Evolutionary conservation across 768 basidiomycete species (phyloP), one percentile per base, ranked within the genome.

Genomic region (Boletellus ananiceps): DNA sequence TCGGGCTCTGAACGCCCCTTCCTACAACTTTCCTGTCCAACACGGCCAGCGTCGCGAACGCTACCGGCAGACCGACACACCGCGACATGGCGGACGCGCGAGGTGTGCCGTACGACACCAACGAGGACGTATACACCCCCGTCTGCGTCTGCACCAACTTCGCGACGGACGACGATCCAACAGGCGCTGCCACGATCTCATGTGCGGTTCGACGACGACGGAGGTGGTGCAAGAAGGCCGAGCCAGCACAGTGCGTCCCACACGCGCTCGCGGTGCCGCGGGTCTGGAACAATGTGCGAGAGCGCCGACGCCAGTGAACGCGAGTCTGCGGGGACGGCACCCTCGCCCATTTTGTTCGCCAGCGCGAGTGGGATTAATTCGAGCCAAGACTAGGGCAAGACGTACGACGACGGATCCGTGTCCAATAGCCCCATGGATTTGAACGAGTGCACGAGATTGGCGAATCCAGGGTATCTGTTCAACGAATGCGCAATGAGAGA

Each of bases 21-120:
- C 55, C 45, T 67, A 65, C 69, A 2, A 61, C 57, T 47, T 71
- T 68, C 1, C 86, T 88, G 61, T 90, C 85, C 34, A 88, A 66
- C 5, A 93, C 74, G 31, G 74, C 72, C 57, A 87, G 63, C 2
- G 91, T 82, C 1, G 91, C 91, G 59, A 93, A 80, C 1, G 88
- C 93, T 7, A 94, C 81, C 0, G 93, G 93, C 39, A 93, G 68
- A 4, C 93, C 93, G 15, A 96, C 93, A 3, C 88, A 90, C 27
- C 83, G 74, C n/a, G 91, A 81, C 93, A 96, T 96, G 5, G 93
- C 93, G 0, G 87, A 86, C 3, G 76, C 78, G 1, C 60, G 62
- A 7, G 69, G 54, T 16, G 72, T 76, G 1, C 84, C 92, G 56
- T 85, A 86, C 29, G 76, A 69, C 19, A 84, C 71, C 13, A 93